A percentile compares a stretch with the other conserved stretches of the same genome.
These are phyloP conservation scores for Solanum peruvianum DNA, from an alignment of 257 asterid genomes.

Conservation along the genomic window DNA sequence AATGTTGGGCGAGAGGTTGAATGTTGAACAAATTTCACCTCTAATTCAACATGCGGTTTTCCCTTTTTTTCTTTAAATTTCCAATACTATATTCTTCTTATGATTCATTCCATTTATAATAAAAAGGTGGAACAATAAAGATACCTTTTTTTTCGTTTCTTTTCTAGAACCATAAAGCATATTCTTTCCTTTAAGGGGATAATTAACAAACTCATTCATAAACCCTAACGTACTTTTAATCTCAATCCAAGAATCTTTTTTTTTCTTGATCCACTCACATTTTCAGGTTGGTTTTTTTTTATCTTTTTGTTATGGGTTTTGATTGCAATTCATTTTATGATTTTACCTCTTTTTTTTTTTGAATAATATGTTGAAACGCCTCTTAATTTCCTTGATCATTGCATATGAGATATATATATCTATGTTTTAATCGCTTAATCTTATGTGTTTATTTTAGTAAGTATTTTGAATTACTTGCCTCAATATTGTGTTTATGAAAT, in stretches of 20 bases:
- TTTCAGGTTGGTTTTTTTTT: background rate
- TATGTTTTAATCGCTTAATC: background rate
- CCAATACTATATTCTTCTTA: background rate
- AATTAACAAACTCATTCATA: background rate
- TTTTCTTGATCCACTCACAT: background rate
- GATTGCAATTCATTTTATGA: background rate
- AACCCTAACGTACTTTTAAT: slow-evolving; percentile 15
- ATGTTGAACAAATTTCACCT: background rate
- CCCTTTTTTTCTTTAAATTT: background rate
- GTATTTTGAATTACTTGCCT: background rate
- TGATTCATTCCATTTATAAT: background rate
- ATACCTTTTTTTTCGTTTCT: slow-evolving; percentile 10
- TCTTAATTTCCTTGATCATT: background rate
- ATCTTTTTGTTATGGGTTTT: background rate
- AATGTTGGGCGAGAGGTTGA: slow-evolving; percentile 8
- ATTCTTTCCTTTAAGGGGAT: slow-evolving; percentile 30
- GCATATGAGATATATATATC: background rate
- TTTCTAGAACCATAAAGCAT: slow-evolving; percentile 17
- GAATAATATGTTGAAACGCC: background rate
- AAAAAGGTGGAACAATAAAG: background rate
- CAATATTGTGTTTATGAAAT: background rate
- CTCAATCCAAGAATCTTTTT: background rate
- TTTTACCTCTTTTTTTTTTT: background rate
- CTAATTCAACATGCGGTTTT: background rate
- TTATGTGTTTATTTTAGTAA: too few species aligned